These are phyloP conservation scores for Ballota nigra DNA, from an alignment of 257 asterid genomes.

Conservation along the genomic window DNA sequence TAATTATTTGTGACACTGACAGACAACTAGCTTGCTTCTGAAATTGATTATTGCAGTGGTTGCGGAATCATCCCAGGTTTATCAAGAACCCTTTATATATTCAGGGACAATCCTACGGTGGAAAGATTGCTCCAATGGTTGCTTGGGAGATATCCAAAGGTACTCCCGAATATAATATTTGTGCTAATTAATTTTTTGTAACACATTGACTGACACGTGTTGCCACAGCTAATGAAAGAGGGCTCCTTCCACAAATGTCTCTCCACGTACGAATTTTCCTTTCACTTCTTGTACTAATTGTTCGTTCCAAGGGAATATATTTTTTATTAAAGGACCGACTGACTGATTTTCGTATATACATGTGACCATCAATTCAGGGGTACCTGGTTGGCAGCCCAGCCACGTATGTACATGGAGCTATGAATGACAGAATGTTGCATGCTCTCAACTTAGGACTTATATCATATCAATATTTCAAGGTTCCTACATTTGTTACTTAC, in stretches of 20 bases:
- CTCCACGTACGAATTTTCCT: constrained; percentile 22
- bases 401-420: constrained; percentile 13
- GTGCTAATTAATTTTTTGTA: not conserved
- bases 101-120: constrained; percentile 42
- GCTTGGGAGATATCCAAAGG: constrained; percentile 34
- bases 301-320: not conserved
- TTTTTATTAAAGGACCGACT: not conserved
- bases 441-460: constrained; percentile 34
- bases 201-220: no score
- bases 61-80: constrained; percentile 35
- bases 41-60: constrained; percentile 36
- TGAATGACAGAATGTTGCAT: constrained; percentile 24
- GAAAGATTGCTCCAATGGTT: constrained; percentile 29
- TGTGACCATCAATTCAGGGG: constrained; percentile 24
- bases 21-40: no score
- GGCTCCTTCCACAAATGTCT: constrained; percentile 22
- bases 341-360: no score
- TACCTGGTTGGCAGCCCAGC: constrained; percentile 35
- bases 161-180: not conserved
- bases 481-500: not conserved
- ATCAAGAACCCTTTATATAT: constrained; percentile 24
- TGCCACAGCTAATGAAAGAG: constrained; percentile 34
- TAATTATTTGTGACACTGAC: no score
- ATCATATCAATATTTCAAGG: constrained; percentile 39
- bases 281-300: not conserved